Evolutionary conservation across 371 early-diverging fungal species (phyloP).

Genomic region (Apophysomyces trapeziformis): DNA sequence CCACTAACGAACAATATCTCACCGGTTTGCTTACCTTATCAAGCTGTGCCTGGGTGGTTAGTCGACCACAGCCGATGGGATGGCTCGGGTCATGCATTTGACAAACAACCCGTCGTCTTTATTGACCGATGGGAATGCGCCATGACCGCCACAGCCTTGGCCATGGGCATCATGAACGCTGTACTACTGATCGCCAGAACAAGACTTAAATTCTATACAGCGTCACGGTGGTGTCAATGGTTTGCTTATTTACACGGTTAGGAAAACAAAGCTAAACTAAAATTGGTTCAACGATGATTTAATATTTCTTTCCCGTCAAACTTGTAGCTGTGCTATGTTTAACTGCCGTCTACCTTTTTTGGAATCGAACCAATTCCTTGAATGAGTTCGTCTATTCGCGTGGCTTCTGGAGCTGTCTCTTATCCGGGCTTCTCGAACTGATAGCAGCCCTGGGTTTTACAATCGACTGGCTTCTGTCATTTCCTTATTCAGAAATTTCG

Average conservation of each 20-base stretch:
- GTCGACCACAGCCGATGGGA: conserved; percentile 26
- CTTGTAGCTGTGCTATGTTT: background rate
- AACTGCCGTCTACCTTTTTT: conserved; percentile 9
- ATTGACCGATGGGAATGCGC: conserved; percentile 8
- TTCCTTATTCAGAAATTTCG: conserved; percentile 20
- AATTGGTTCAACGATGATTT: background rate
- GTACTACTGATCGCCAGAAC: conserved; percentile 20
- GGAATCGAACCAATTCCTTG: background rate
- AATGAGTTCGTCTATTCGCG: conserved; percentile 19
- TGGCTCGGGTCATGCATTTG: conserved; percentile 22
- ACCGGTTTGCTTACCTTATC: background rate
- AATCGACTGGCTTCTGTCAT: conserved; percentile 18
- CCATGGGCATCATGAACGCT: conserved; percentile 16
- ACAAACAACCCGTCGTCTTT: conserved; percentile 9
- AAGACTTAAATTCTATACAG: conserved; percentile 14
- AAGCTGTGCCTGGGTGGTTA: conserved; percentile 25
- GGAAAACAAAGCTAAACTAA: background rate
- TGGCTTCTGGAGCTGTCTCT: conserved; percentile 27
- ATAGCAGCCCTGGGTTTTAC: conserved; percentile 20
- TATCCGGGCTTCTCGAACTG: conserved; percentile 6
- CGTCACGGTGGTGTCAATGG: conserved; percentile 22
- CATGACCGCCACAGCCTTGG: conserved; percentile 1
- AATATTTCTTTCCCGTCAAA: background rate
- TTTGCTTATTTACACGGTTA: conserved; percentile 21
- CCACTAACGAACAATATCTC: background rate